Conservation (phyloP, 768 basidiomycete species). For the Lentinula boryana region DNA sequence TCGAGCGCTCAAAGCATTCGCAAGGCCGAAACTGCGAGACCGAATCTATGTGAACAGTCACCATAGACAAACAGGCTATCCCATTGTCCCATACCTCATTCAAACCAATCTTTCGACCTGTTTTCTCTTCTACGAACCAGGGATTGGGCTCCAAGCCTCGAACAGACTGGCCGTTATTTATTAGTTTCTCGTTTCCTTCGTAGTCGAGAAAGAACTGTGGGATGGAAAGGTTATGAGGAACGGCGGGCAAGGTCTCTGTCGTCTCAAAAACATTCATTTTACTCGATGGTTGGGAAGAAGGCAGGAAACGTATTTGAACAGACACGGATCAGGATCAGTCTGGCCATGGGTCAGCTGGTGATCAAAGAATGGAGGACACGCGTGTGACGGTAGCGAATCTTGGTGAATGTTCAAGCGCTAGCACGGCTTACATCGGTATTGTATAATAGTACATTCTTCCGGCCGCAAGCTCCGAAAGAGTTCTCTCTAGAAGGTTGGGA, state of each 20-base stretch:
- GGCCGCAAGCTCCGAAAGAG: too few relatives aligned
- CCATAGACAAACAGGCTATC: conserved; percentile 3
- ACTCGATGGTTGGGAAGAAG: not conserved
- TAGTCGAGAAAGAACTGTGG: conserved; percentile 53
- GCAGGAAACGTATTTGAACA: not conserved
- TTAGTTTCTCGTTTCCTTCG: conserved; percentile 37
- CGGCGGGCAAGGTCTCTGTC: conserved; percentile 25
- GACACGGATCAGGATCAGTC: not conserved
- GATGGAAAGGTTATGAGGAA: conserved; percentile 52
- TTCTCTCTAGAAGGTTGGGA: too few relatives aligned
- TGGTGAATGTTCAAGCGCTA: too few relatives aligned
- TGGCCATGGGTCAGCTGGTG: not conserved
- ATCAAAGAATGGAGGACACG: not conserved
- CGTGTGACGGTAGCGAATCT: too few relatives aligned
- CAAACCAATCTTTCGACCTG: conserved; percentile 31
- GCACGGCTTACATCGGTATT: too few relatives aligned
- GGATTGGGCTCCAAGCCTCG: conserved; percentile 25
- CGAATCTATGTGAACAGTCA: conserved; percentile 24
- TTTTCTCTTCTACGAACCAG: conserved; percentile 48
- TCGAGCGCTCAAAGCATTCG: conserved; percentile 29
- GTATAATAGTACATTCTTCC: too few relatives aligned
- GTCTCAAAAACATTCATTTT: conserved; percentile 23
- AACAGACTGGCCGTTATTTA: not conserved
- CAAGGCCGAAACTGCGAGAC: conserved; percentile 31
- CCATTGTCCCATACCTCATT: conserved; percentile 27